Evolutionary conservation across 2,329 filamentous ascomycete genomes (phyloP), one percentile per base, ranked within the genome.

Genomic region (Hirsutella minnesotensis): DNA sequence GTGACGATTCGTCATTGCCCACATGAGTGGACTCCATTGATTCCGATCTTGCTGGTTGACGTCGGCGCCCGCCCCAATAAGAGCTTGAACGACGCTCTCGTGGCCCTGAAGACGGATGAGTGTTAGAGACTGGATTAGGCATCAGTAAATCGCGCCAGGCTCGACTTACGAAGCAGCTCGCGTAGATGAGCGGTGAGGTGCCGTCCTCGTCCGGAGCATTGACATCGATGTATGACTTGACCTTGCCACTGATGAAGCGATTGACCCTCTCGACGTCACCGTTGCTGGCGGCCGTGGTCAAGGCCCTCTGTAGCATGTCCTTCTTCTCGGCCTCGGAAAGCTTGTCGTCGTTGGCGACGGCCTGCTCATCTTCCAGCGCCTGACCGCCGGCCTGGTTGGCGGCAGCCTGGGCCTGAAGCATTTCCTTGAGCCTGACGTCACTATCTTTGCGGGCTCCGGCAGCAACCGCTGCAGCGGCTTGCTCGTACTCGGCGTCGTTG

Each of bases 1-100:
- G 65, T 98, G 92, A 44, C 89, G 73, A 62, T 98, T 98, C 44
- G 92, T 98, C 86, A 96, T 96, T 40, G 92, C 90, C 92, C 92
- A 98, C 89, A 98, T 98, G 47, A 98, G 72, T 13, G 92, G 86
- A 55, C 86, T 96, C 92, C 92, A 98, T 57, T 94, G 83, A 58
- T 96, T 96, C 49, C 83, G 85, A 59, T 98, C 92, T 63, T 96
- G 90, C 54, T 83, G 83, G 65, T 98, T 88, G 41, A 96, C 88
- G 54, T 87, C 77, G 33, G 83, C 90, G 20, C 90, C 89, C 9
- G 87, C 86, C 46, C 87, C 77, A 41, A 98, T 77, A 41, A 98
- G 74, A 31, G 83, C 79, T 46, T 83, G 75, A 20, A 96, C 92
- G 4, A 95, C 89, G 38, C 82, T 76, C 62, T 94, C 86, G 60